Conservation (phyloP, 73 alveolate genomes). For the Blepharisma japonicum region DNA sequence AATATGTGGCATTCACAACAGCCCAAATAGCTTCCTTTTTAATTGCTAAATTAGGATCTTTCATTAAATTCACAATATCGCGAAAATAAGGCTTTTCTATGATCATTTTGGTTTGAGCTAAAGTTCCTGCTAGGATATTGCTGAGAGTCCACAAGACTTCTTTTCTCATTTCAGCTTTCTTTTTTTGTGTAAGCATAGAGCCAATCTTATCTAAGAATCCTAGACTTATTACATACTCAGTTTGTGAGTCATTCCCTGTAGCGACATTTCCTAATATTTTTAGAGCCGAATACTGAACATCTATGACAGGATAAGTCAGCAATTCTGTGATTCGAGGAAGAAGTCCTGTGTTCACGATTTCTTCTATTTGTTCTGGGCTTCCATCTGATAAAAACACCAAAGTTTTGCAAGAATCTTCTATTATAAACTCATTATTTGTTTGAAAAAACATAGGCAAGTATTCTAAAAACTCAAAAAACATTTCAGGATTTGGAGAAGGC, state of each 20-base stretch:
- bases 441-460: constrained; percentile 66
- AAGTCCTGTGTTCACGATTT: constrained; percentile 73
- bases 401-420: constrained; percentile 95
- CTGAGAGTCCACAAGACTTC: constrained; percentile 93
- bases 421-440: constrained; percentile 73
- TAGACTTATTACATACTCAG: constrained; percentile 75
- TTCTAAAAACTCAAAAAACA: constrained; percentile 64
- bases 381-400: constrained; percentile 93
- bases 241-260: constrained; percentile 83
- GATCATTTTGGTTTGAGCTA: constrained; percentile 63
- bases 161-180: constrained; percentile 80
- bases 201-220: constrained; percentile 73
- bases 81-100: constrained; percentile 54
- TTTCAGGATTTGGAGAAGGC: constrained; percentile 76
- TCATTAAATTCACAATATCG: constrained; percentile 53
- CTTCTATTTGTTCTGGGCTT: constrained; percentile 83
- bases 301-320: constrained; percentile 58
- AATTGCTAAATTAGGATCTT: constrained; percentile 71
- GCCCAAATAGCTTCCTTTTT: constrained; percentile 92
- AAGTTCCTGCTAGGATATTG: constrained; percentile 95
- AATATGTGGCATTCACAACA: constrained; percentile 79
- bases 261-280: constrained; percentile 93
- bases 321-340: constrained; percentile 68
- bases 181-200: constrained; percentile 54
- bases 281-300: constrained; percentile 70